Evolutionary conservation across 1,139 yeast species (phyloP).

Genomic region (Debaryomycetaceae sp.): DNA sequence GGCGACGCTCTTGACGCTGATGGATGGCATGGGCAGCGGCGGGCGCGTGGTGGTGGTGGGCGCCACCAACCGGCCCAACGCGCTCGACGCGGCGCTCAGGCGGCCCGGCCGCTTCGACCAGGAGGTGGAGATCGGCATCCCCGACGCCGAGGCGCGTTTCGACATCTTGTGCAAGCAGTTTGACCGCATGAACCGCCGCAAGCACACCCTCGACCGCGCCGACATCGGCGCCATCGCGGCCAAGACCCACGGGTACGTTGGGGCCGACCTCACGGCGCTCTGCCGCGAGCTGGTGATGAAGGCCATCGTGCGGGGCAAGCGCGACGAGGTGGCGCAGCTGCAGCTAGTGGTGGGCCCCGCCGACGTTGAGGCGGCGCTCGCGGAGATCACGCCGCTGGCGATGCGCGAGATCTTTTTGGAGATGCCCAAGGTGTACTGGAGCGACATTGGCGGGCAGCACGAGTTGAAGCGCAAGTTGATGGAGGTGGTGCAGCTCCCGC

Average conservation of each 20-base stretch:
- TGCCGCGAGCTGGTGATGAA: slow-evolving; percentile 87
- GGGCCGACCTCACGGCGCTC: slow-evolving; percentile 86
- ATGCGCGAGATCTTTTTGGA: slow-evolving; percentile 94
- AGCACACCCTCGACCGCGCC: slow-evolving; percentile 48
- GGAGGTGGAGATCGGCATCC: slow-evolving; percentile 75
- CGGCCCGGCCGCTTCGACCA: slow-evolving; percentile 82
- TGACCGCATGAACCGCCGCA: slow-evolving; percentile 49
- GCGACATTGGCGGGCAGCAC: slow-evolving; percentile 94
- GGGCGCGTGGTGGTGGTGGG: slow-evolving; percentile 77
- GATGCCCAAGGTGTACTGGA: slow-evolving; percentile 91
- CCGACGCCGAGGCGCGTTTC: slow-evolving; percentile 62
- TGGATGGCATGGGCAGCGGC: slow-evolving; percentile 81
- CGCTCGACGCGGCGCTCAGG: slow-evolving; percentile 57
- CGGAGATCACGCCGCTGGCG: slow-evolving; percentile 87
- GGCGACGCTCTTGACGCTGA: slow-evolving; percentile 78
- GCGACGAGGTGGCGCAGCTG: slow-evolving; percentile 15
- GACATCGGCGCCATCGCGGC: slow-evolving; percentile 59
- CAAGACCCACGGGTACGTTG: slow-evolving; percentile 72
- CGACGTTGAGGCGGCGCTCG: slow-evolving; percentile 65
- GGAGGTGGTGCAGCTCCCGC: slow-evolving; percentile 90
- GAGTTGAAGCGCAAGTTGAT: slow-evolving; percentile 71
- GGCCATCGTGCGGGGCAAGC: slow-evolving; percentile 62
- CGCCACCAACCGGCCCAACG: slow-evolving; percentile 74
- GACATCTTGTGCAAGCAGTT: slow-evolving; percentile 65
- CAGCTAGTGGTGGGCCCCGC: slow-evolving; percentile 28